Conservation (phyloP, 352 stramenopile species). For the Globisporangium abappressorium region DNA sequence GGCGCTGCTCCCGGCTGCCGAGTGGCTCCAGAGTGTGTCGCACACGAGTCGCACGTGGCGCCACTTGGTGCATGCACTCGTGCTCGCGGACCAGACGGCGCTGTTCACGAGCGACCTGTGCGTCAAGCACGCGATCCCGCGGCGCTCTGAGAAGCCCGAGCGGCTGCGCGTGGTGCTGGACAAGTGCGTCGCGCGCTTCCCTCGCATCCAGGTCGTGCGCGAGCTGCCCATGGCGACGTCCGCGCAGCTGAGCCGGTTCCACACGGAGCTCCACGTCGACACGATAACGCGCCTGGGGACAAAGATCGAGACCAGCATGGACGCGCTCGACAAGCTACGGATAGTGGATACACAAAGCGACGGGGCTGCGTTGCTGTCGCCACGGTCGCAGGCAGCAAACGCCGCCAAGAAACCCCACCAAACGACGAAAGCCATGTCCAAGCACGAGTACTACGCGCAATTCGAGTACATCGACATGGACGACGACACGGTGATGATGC, state of each 20-base stretch:
- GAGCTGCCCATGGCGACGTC: slow-evolving; percentile 33
- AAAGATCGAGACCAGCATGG: slow-evolving; percentile 68
- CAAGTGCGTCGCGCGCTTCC: slow-evolving; percentile 31
- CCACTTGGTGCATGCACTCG: slow-evolving; percentile 19
- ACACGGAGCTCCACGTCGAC: slow-evolving; percentile 55
- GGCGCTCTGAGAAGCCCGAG: slow-evolving; percentile 47
- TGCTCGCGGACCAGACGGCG: slow-evolving; percentile 30
- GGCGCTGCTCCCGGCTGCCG: neutral
- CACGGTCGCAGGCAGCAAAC: slow-evolving; percentile 3
- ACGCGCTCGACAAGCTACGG: slow-evolving; percentile 30
- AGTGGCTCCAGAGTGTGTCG: neutral
- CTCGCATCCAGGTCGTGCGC: slow-evolving; percentile 23
- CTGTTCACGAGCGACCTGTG: slow-evolving; percentile 57
- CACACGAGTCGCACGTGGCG: slow-evolving; percentile 31
- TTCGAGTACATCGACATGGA: slow-evolving; percentile 70
- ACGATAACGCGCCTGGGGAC: slow-evolving; percentile 40
- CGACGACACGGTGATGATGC: slow-evolving; percentile 66
- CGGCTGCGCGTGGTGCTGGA: slow-evolving; percentile 44
- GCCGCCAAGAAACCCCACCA: slow-evolving; percentile 12
- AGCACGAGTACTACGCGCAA: slow-evolving; percentile 52
- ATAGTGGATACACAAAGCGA: neutral
- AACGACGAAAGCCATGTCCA: slow-evolving; percentile 26
- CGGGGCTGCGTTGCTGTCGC: neutral
- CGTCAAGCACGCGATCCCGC: slow-evolving; percentile 38
- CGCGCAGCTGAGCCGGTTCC: slow-evolving; percentile 53